Evolutionary conservation across 768 basidiomycete genomes (phyloP).

Genomic region (Psilocybe cubensis): DNA sequence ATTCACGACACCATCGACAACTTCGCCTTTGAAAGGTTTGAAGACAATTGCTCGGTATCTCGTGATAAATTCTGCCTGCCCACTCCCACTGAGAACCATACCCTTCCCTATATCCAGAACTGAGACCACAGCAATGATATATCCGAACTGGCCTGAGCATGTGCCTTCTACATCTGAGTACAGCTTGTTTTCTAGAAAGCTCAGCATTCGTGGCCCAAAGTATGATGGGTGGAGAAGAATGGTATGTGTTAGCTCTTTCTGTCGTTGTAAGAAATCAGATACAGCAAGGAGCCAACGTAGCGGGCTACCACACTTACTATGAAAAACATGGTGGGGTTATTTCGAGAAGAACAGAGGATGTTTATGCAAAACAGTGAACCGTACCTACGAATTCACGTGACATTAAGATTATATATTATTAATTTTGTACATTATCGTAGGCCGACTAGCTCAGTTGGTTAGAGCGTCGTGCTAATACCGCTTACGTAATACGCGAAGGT

Average conservation of each 20-base stretch:
- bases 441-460: slow-evolving; percentile 95
- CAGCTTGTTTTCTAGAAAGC: slow-evolving; percentile 90
- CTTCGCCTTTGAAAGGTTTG: slow-evolving; percentile 99
- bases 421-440: slow-evolving; percentile 20
- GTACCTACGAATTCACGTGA: too few relatives aligned
- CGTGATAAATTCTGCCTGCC: slow-evolving; percentile 95
- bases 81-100: slow-evolving; percentile 88
- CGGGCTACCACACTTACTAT: slow-evolving; percentile 59
- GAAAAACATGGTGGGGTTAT: slow-evolving; percentile 61
- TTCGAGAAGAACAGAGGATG: neutral
- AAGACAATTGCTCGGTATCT: slow-evolving; percentile 96
- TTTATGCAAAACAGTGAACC: too few relatives aligned
- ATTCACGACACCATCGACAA: slow-evolving; percentile 94
- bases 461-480: slow-evolving; percentile 90
- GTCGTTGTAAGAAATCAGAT: neutral
- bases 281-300: too few relatives aligned
- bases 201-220: slow-evolving; percentile 94
- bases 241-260: slow-evolving; percentile 98
- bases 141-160: slow-evolving; percentile 93
- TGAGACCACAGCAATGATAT: slow-evolving; percentile 90
- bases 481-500: slow-evolving; percentile 57
- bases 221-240: slow-evolving; percentile 98
- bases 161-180: slow-evolving; percentile 98
- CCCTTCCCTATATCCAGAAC: slow-evolving; percentile 93
- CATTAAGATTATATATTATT: neutral